Evolutionary conservation across 1,284 basidiomycete species (phyloP), one percentile per base, ranked within the genome.

Genomic region (Ceratobasidium sp.): DNA sequence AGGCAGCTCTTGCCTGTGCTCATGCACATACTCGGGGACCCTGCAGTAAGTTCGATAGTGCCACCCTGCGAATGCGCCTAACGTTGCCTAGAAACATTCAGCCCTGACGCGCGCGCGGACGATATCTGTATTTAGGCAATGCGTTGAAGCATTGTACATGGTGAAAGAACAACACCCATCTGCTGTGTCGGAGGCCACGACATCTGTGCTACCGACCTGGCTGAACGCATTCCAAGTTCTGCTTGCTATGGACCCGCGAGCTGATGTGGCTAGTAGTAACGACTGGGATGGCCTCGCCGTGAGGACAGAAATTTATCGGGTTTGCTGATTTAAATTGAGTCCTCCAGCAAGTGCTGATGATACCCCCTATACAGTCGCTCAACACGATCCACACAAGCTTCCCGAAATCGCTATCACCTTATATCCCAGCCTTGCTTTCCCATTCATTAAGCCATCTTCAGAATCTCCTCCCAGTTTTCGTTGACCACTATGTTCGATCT

Each of bases 131-230:
- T 98, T 98, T 84, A 87, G 92, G 37, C 94, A 98, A 84, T 95
- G 95, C 79, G 86, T 98, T 14, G 89, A 90, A 71, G 92, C 95
- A 9, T 85, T 98, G 22, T 95, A 91, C 82, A 98, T 96, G 90
- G 94, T 98, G 75, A 95, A 95, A 81, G 95, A 96, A 54, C 91
- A 94, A 78, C 92, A 96, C 79, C 94, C 95, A 0, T 89, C 92
- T 63, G 88, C 93, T 0, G 93, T 94, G 56, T 92, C 93, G 79
- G 90, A 93, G 79, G 95, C 95, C 0, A 88, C 90, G 14, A 88
- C 88, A 37, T 88, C 89, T 46, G 89, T 98, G 61, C 87, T 98
- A 5, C 94, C 96, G 0, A 86, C 91, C 14, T 99, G 97, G 97
- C 84, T 97, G 16, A 89, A 91, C 54, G 92, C 93, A 0, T 95